Evolutionary conservation across 148 eudicot species (phyloP).

Genomic region (Vaccinium myrtillus): DNA sequence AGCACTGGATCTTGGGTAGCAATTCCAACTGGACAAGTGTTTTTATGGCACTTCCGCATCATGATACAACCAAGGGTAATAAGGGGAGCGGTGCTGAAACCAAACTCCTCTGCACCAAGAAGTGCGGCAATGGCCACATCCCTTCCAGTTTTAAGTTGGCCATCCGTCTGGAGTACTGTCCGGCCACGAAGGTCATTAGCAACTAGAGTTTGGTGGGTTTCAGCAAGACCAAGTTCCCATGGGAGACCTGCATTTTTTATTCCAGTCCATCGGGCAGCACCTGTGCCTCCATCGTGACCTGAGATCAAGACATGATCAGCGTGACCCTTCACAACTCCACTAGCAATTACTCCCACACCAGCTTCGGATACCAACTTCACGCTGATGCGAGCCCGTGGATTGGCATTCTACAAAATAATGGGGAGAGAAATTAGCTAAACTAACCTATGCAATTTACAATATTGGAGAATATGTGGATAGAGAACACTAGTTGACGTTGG

Average conservation of each 20-base stretch:
- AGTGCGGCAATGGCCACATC: constrained; percentile 98
- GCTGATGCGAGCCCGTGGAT: constrained; percentile 89
- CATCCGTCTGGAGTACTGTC: constrained; percentile 86
- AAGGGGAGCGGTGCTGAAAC: constrained; percentile 98
- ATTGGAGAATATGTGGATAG: constrained; percentile 30
- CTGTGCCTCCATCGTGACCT: constrained; percentile 99
- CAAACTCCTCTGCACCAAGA: constrained; percentile 98
- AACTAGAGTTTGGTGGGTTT: constrained; percentile 97
- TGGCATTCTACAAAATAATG: constrained; percentile 62
- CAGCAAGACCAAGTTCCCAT: constrained; percentile 99
- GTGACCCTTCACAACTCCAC: constrained; percentile 97
- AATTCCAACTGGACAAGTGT: constrained; percentile 97
- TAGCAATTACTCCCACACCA: constrained; percentile 97
- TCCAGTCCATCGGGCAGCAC: constrained; percentile 98
- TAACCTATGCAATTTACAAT: neutral
- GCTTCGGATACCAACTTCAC: constrained; percentile 97
- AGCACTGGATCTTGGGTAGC: constrained; percentile 99
- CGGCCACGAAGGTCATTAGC: constrained; percentile 98
- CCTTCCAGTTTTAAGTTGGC: constrained; percentile 93
- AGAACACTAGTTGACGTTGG: neutral
- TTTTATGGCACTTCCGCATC: constrained; percentile 99
- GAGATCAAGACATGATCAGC: constrained; percentile 96
- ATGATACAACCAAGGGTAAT: constrained; percentile 97
- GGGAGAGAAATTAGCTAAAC: constrained; percentile 5
- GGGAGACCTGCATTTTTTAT: constrained; percentile 99